Evolutionary conservation across 2,329 filamentous ascomycete species (phyloP), one percentile per base, ranked within the genome.

Genomic region (Claviceps sp.): DNA sequence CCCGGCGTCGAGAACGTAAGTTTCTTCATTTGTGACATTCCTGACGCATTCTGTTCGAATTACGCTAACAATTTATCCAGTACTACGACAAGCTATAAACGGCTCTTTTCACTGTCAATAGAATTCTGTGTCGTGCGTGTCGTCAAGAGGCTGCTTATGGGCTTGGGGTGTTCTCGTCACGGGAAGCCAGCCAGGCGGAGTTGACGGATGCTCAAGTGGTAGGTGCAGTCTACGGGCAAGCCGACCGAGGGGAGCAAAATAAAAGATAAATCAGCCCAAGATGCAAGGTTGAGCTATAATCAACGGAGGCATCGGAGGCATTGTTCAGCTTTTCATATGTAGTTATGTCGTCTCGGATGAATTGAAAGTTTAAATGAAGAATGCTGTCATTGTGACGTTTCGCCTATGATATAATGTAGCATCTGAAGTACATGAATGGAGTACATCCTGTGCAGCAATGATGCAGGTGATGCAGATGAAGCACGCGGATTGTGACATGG

Each of bases 11-110:
- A 89, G 70, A 95, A 96, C 82, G 89, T 93, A 82, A 89, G 88
- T 87, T 59, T 54, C 17, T 41, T 4, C 37, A 54, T 39, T 30
- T 16, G 38, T 5, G 8, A 24, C 7, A 0, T 5, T 44, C 7
- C 11, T 47, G 30, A 19, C 38, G 2, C 41, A 30, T 40, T 34
- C 26, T 41, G 17, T 30, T 45, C 30, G 48, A 26, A 24, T 34
- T 2, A 11, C 45, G 52, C 60, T 60, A 64, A 64, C 67, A 40
- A 5, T 5, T 1, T 52, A 34, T 17, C 46, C 47, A 95, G 87
- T 95, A 95, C 85, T 95, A 95, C 77, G 89, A 96, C 85, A 96
- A 96, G 86, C 84, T 96, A 78, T 96, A 95, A 81, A 71, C 66
- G 65, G 64, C 62, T 69, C 67, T 63, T 64, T 64, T 61, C 62